Evolutionary conservation across 1,284 basidiomycete genomes (phyloP), one percentile per base, ranked within the genome.

Genomic region (Fistulina hepatica): DNA sequence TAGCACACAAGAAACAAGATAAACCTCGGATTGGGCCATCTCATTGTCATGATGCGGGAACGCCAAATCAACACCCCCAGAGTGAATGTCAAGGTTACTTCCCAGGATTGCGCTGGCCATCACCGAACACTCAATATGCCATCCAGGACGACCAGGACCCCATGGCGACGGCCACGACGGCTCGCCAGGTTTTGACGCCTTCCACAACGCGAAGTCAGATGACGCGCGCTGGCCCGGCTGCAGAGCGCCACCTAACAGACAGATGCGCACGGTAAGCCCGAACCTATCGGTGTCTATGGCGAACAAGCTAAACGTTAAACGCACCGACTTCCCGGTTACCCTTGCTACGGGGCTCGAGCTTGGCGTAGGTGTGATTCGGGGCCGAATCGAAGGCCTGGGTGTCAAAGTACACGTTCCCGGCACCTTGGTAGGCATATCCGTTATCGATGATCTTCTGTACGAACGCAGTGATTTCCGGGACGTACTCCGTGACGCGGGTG

Each of bases 21-120:
- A 48, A 53, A 85, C 91, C 76, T 98, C 95, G 34, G 86, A 82
- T 60, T 99, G 95, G 5, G 95, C 95, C 52, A 98, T 76, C 64
- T 99, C 95, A 56, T 99, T 99, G 59, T 98, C 95, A 57, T 99
- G 95, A 63, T 99, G 95, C 4, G 95, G 95, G 66, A 99, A 99
- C 35, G 91, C 88, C 43, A 99, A 71, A 60, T 99, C 95, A 34
- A 92, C 80, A 10, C 95, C 95, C 33, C 95, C 95, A 5, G 91
- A 95, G 57, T 99, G 95, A 47, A 99, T 93, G 60, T 98, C 95
- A 78, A 99, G 92, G 42, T 80, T 81, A 41, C 84, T 73, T 6
- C 95, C 95, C 33, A 98, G 70, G 34, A 99, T 71, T 25, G 83
- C 92, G 42, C 80, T 88, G 11, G 93, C 94, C 95, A 99, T 99